Percentiles rank a stretch among this genome's conserved stretches.
Conservation (phyloP, 495 filamentous ascomycete species). For the Tuber magnatum region DNA sequence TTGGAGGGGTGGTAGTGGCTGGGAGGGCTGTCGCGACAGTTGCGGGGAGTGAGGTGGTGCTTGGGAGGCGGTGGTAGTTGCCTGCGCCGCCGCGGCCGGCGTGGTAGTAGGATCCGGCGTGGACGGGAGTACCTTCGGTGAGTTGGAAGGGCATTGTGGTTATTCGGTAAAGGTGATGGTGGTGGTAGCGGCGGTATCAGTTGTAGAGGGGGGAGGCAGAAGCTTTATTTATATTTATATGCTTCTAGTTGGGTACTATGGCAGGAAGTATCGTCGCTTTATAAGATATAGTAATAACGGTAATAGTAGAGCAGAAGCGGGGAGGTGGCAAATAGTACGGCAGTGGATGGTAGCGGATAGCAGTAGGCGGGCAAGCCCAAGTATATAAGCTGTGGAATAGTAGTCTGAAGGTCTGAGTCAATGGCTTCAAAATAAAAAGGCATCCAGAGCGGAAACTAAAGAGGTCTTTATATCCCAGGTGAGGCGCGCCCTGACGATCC, state of each 20-base stretch:
- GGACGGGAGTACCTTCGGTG: conserved; percentile 36
- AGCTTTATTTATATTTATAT: conserved; percentile 12
- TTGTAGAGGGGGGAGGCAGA: background rate
- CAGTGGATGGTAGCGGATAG: background rate
- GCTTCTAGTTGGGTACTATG: conserved; percentile 1
- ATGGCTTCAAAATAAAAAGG: background rate
- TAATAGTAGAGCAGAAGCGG: conserved; percentile 5
- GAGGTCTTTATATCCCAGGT: conserved; percentile 1
- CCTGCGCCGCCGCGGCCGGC: conserved; percentile 82
- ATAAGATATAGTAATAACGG: background rate
- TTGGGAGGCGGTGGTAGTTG: conserved; percentile 68
- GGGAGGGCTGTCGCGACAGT: conserved; percentile 39
- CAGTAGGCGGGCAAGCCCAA: background rate
- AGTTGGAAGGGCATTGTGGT: conserved; percentile 40
- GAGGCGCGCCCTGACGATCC: background rate
- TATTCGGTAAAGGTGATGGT: conserved; percentile 4
- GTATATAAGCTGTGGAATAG: background rate
- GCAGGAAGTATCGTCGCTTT: conserved; percentile 11
- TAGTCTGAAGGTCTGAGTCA: background rate
- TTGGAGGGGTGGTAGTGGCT: conserved; percentile 26
- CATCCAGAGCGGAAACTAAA: background rate
- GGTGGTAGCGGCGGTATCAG: conserved; percentile 4
- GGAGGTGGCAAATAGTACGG: background rate
- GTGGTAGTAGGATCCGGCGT: conserved; percentile 45
- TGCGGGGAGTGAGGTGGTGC: conserved; percentile 48